Evolutionary conservation across 768 basidiomycete genomes (phyloP), one percentile per base, ranked within the genome.

Genomic region (Lactarius trivialis): DNA sequence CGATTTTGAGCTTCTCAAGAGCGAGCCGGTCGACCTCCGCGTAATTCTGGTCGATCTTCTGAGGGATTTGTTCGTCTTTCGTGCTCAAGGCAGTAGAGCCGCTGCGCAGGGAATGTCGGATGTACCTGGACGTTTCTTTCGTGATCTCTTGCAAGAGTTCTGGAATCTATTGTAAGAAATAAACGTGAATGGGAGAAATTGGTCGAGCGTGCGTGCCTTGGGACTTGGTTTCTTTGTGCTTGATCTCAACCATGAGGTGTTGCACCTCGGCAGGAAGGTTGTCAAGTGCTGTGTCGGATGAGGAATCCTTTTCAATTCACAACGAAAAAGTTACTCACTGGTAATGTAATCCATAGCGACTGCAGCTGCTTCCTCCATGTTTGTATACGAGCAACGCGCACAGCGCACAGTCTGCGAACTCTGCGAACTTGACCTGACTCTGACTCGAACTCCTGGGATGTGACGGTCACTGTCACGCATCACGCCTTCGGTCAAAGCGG

Each of bases 181-280:
- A 19, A 30, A 48, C 26, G n/a, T 12, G 41, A 24, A 33, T 54
- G 14, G 9, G 24, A 19, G n/a, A 17, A 37, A 19, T 11, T n/a
- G 39, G 1, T 37, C 39, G 14, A 26, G 12, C 30, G 49, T 26
- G 60, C 66, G 64, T 57, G 73, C 80, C 80, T 70, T 80, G 77
- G 1, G 75, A 75, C 60, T 73, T 73, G 8, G 68, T 68, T 52
- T 82, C 80, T 63, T 76, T 80, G 56, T 75, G 69, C 39, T 76
- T 75, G 36, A 81, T 80, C 64, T 81, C 80, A 17, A 77, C 74
- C n/a, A 81, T 73, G 19, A 81, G 72, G 63, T 75, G 76, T 28
- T 78, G 76, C 9, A 82, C 73, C 68, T 81, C 80, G 34, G 74
- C 76, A 0, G 80, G 80, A 61, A 81, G 71, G 64, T 81, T 81